Evolutionary conservation across 306 rosid genomes (phyloP).

Genomic region (Corylus americana): DNA sequence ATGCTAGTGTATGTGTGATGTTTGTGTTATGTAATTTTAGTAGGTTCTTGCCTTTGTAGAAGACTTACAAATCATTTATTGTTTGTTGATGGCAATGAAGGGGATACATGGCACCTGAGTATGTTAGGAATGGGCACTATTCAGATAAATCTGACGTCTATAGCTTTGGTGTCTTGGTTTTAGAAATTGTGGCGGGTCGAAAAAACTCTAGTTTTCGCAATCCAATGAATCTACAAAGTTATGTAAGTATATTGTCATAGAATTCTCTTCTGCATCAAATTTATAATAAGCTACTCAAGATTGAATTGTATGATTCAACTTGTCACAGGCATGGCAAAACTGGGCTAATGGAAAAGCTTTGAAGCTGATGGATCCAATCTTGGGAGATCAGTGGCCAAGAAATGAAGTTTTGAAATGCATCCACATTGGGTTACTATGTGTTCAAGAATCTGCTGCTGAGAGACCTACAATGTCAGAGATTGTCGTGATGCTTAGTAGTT

Average conservation of each 20-base stretch:
- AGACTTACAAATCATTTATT: background rate
- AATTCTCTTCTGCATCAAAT: background rate
- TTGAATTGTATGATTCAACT: too few species aligned
- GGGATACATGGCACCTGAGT: conserved; percentile 35
- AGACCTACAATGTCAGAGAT: conserved; percentile 38
- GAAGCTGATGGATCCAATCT: conserved; percentile 26
- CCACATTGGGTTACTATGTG: conserved; percentile 31
- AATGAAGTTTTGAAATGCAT: conserved; percentile 38
- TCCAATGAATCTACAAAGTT: conserved; percentile 26
- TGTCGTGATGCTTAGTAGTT: conserved; percentile 32
- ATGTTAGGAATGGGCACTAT: conserved; percentile 23
- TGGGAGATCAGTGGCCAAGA: conserved; percentile 31
- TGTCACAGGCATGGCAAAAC: conserved; percentile 32
- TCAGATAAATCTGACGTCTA: conserved; percentile 29
- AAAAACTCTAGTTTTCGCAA: conserved; percentile 22
- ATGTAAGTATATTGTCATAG: conserved; percentile 21
- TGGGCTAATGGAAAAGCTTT: conserved; percentile 32
- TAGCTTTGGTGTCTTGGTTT: conserved; percentile 31
- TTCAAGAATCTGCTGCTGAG: conserved; percentile 37
- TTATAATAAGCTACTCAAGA: too few species aligned
- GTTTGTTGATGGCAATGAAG: conserved; percentile 6
- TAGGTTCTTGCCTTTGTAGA: background rate
- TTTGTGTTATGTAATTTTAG: too few species aligned
- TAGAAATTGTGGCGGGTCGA: conserved; percentile 30
- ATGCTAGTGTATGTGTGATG: too few species aligned